Evolutionary conservation across 163 green algal species (phyloP).

Genomic region (Scenedesmus sp.): DNA sequence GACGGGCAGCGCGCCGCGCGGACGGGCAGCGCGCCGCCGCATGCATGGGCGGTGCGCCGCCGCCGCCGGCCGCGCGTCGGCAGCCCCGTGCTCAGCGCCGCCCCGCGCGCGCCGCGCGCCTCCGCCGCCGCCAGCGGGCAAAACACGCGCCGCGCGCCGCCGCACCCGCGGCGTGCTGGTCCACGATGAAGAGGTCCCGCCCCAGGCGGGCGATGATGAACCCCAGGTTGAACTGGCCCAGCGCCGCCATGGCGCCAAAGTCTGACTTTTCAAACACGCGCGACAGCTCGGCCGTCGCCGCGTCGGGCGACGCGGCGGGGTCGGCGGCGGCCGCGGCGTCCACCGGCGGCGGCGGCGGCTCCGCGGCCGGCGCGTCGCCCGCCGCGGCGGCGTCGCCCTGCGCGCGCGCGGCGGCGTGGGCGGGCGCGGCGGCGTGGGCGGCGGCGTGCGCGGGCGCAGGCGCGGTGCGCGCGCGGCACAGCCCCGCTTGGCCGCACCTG

Average conservation of each 20-base stretch:
- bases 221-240: slow-evolving; percentile 99
- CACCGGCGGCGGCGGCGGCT: too few relatives aligned
- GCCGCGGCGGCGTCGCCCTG: too few relatives aligned
- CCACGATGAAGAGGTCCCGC: slow-evolving; percentile 96
- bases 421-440: not conserved
- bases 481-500: not conserved
- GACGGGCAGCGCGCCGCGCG: too few relatives aligned
- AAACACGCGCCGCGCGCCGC: too few relatives aligned
- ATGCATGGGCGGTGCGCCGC: too few relatives aligned
- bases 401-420: too few relatives aligned
- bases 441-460: not conserved
- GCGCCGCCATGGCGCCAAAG: slow-evolving; percentile 82
- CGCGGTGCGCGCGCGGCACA: not conserved
- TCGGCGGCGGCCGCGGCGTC: not conserved
- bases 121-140: too few relatives aligned
- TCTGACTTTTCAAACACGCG: slow-evolving; percentile 89
- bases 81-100: too few relatives aligned
- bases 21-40: too few relatives aligned
- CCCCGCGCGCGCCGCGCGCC: too few relatives aligned
- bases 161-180: slow-evolving; percentile 90
- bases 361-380: not conserved
- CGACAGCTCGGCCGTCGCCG: slow-evolving; percentile 81
- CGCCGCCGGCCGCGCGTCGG: too few relatives aligned
- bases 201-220: slow-evolving; percentile 88
- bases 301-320: not conserved